Percentiles rank a stretch among this genome's conserved stretches.
phyloP scores from a whole-genome alignment of 2,329 filamentous ascomycete species.

The Alternaria ethzedia region DNA sequence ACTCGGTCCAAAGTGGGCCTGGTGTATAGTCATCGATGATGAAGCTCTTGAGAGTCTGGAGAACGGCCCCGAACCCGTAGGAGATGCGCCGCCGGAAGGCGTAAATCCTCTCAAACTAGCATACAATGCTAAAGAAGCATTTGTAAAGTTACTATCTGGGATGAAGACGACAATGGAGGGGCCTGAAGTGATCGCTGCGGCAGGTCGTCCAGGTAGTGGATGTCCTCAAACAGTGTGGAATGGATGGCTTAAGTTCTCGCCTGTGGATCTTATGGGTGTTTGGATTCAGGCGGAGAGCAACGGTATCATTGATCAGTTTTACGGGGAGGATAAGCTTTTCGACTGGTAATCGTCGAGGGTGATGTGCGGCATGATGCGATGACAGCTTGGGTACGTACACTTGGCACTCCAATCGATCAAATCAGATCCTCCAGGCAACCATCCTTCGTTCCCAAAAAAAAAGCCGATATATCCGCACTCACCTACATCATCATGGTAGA shows the following conservation, averaged over 20 bases:
- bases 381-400: not conserved
- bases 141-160: slow-evolving; percentile 6
- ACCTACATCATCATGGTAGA: not conserved
- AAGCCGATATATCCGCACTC: not conserved
- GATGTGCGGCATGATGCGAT: not conserved
- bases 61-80: slow-evolving; percentile 7
- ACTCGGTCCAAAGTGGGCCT: slow-evolving; percentile 1
- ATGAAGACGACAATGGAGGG: not conserved
- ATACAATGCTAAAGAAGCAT: not conserved
- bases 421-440: not conserved
- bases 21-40: slow-evolving; percentile 9
- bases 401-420: not conserved
- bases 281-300: not conserved
- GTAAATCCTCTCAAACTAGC: not conserved
- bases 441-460: not conserved
- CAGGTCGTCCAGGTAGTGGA: not conserved
- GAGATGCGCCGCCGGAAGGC: slow-evolving; percentile 4
- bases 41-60: slow-evolving; percentile 8
- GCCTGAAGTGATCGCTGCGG: not conserved
- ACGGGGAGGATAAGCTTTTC: not conserved
- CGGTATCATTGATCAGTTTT: not conserved
- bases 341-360: not conserved
- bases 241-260: slow-evolving; percentile 5
- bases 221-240: not conserved
- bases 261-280: not conserved